Conservation (phyloP, 768 basidiomycete genomes). For the Trichaptum fuscoviolaceum region DNA sequence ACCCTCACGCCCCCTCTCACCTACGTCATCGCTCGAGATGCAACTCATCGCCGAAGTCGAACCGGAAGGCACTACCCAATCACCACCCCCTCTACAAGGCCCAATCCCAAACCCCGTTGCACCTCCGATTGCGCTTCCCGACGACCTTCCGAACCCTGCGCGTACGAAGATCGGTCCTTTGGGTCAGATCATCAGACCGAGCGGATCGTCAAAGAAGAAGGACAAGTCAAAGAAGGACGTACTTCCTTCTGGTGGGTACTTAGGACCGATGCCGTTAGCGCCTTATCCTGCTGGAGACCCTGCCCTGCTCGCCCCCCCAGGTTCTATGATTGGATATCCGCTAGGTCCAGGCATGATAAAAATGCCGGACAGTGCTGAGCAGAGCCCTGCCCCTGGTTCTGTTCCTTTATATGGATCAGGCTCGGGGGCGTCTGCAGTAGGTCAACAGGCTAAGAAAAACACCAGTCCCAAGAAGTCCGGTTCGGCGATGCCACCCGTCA, state of each 20-base stretch:
- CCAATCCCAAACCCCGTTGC: constrained; percentile 10
- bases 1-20: constrained; percentile 3
- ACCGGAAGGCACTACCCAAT: constrained; percentile 9
- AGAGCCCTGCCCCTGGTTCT: neutral
- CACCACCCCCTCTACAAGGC: constrained; percentile 14
- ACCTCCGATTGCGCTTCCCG: constrained; percentile 39
- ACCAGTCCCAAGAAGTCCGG: neutral
- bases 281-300: neutral
- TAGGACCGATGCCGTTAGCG: neutral
- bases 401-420: neutral
- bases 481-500: neutral
- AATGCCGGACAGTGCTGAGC: neutral
- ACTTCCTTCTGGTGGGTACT: neutral
- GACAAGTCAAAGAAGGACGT: constrained; percentile 26
- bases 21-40: constrained; percentile 3
- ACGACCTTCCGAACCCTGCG: constrained; percentile 53
- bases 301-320: neutral
- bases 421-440: neutral
- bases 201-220: constrained; percentile 54
- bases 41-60: constrained; percentile 2
- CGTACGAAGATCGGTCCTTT: constrained; percentile 76
- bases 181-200: constrained; percentile 61
- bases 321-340: neutral
- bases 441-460: neutral
- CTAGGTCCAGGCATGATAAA: neutral